phyloP scores from a whole-genome alignment of 306 rosid genomes.

The Spatholobus suberectus region DNA sequence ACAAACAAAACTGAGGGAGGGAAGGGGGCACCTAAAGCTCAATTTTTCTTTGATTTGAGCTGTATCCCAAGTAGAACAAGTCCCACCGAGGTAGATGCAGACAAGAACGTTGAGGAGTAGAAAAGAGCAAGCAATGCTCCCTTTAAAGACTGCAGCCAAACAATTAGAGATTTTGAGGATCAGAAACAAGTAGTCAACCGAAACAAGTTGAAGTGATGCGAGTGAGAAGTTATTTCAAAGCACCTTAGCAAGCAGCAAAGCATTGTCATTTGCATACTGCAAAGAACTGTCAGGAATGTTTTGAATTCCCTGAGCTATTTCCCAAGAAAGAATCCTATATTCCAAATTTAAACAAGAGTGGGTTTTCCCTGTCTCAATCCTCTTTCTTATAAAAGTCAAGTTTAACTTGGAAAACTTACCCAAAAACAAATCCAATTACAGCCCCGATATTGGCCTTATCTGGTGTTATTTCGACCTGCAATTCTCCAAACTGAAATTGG shows the following conservation, averaged over 20 bases:
- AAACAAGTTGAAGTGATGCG: neutral
- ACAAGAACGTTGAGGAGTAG: slow-evolving; percentile 71
- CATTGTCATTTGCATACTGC: slow-evolving; percentile 91
- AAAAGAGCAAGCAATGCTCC: slow-evolving; percentile 78
- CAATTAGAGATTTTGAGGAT: slow-evolving; percentile 27
- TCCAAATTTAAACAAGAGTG: slow-evolving; percentile 30
- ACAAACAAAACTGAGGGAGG: slow-evolving; percentile 35
- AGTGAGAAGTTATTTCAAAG: slow-evolving; percentile 32
- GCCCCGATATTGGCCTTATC: slow-evolving; percentile 81
- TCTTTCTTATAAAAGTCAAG: neutral
- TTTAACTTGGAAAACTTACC: slow-evolving; percentile 53
- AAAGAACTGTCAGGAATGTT: slow-evolving; percentile 73
- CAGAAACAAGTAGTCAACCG: slow-evolving; percentile 20
- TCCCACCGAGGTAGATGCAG: slow-evolving; percentile 65
- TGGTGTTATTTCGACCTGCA: slow-evolving; percentile 85
- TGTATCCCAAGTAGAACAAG: slow-evolving; percentile 82
- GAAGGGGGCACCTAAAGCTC: slow-evolving; percentile 38
- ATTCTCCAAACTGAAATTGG: slow-evolving; percentile 81
- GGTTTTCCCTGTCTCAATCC: slow-evolving; percentile 6
- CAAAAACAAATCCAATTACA: slow-evolving; percentile 67
- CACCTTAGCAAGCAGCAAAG: slow-evolving; percentile 88
- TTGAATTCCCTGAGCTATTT: slow-evolving; percentile 81
- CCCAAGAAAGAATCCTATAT: slow-evolving; percentile 82
- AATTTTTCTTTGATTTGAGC: slow-evolving; percentile 66
- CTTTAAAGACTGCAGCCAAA: slow-evolving; percentile 69